These are phyloP conservation scores for Setaria viridis DNA, from an alignment of 202 grass and related monocot species.

Conservation along the genomic window DNA sequence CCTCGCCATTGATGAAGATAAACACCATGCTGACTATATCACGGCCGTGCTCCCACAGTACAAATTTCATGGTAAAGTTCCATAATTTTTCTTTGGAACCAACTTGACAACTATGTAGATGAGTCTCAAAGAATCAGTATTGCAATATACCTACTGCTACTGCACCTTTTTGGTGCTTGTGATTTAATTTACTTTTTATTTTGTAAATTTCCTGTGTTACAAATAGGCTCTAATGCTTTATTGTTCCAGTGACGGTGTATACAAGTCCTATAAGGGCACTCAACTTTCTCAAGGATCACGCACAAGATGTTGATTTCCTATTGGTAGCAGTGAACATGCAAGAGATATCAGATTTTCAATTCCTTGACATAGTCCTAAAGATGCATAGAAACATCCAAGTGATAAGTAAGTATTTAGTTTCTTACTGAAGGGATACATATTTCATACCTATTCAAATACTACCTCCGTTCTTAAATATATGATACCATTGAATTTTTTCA, in stretches of 20 bases:
- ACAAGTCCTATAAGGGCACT: constrained; percentile 15
- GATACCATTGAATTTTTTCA: no score
- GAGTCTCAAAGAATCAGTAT: neutral
- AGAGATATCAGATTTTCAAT: constrained; percentile 19
- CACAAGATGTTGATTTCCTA: constrained; percentile 17
- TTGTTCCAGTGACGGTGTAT: neutral
- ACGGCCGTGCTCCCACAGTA: neutral
- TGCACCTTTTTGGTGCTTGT: neutral
- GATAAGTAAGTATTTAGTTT: constrained; percentile 27
- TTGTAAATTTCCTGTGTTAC: neutral
- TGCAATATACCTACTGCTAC: neutral
- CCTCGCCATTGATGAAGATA: neutral
- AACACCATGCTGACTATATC: neutral
- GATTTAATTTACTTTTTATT: neutral
- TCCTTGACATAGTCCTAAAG: neutral
- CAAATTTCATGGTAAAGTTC: constrained; percentile 19
- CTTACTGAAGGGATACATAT: neutral
- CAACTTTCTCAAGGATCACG: constrained; percentile 15
- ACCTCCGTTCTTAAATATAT: no score
- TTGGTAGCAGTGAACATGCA: constrained; percentile 5
- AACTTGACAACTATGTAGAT: neutral
- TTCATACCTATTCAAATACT: neutral
- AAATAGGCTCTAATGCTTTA: neutral
- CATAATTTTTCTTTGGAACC: neutral
- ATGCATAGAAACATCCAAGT: constrained; percentile 13